Base-by-base conservation (phyloP, 345 rosid genomes). In the Kernera saxatilis region DNA sequence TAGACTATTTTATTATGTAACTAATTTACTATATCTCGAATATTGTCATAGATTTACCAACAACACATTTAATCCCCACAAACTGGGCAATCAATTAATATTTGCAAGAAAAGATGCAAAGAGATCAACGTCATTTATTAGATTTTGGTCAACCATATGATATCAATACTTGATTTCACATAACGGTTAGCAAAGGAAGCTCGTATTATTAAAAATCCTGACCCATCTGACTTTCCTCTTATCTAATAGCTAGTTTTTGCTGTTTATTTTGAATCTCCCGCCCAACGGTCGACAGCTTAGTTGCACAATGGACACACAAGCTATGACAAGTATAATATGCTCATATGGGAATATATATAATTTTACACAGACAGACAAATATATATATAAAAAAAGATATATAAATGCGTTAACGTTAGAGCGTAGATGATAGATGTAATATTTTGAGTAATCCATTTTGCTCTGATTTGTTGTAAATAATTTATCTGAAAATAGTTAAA, bases 251-350 rank as follows among this genome's bases (percentile, higher is more conserved):
- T 67, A 40, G 9, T 30, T 35, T 69, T 53, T 54, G 53, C 50
- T 53, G 65, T 49, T 61, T 52, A 69, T 69, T 75, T 75, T 69
- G 71, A 75, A 69, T 75, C 41, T 63, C 75, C 71, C 74, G 79
- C 74, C 43, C 74, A 63, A 54, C 66, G 70, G 71, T 75, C 79
- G 44, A 75, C 41, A 43, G 21, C 44, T 60, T 53, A 52, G 64
- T 27, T 75, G 51, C 58, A 64, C 71, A 36, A 18, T 53, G 41
- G 71, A 59, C 64, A 75, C 46, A 43, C 23, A 43, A 53, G 46
- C 29, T 48, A 68, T 39, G 67, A 22, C 63, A 57, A 25, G 22
- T 57, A 27, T 19, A 26, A 45, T 44, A 57, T 57, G 59, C 40
- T 54, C 50, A 26, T 56, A 37, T 26, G 29, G 19, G 17, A 44